These are phyloP conservation scores for Wallacemonas sp. DNA, from an alignment of 208 protist genomes.

Conservation along the genomic window DNA sequence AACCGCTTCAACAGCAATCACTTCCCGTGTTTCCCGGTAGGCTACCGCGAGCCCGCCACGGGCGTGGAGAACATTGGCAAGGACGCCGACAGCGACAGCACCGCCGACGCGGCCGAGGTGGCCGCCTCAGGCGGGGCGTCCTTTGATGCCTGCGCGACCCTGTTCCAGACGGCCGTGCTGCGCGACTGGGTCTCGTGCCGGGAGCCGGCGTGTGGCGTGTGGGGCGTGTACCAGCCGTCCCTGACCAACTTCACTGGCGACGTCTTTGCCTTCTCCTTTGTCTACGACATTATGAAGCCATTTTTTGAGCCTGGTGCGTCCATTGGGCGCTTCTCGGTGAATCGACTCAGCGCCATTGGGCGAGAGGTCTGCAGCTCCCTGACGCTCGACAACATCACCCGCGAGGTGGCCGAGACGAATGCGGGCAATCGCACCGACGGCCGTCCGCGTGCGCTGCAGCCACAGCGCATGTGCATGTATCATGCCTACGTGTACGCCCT, in stretches of 20 bases:
- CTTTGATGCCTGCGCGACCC: constrained; percentile 44
- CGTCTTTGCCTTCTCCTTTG: constrained; percentile 78
- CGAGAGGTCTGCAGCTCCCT: constrained; percentile 27
- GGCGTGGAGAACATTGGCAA: constrained; percentile 33
- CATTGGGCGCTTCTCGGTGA: constrained; percentile 22
- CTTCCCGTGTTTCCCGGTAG: constrained; percentile 40
- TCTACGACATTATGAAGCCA: constrained; percentile 53
- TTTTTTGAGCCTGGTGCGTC: constrained; percentile 16
- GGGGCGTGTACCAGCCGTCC: constrained; percentile 64
- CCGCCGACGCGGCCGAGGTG: constrained; percentile 2
- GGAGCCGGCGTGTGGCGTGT: constrained; percentile 46
- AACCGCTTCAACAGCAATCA: neutral
- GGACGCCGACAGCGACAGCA: constrained; percentile 1
- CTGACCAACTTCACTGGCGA: constrained; percentile 40
- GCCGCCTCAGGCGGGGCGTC: neutral
- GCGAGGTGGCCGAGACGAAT: neutral
- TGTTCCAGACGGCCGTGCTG: constrained; percentile 49
- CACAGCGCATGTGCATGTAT: constrained; percentile 76
- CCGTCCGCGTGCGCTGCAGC: constrained; percentile 27
- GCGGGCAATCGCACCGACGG: neutral
- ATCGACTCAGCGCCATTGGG: constrained; percentile 24
- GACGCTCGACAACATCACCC: constrained; percentile 28
- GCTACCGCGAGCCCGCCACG: constrained; percentile 19
- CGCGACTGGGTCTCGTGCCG: constrained; percentile 27
- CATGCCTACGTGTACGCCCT: constrained; percentile 74